Conservation (phyloP, 768 basidiomycete genomes). For the Cantharellus cinnabarinus region DNA sequence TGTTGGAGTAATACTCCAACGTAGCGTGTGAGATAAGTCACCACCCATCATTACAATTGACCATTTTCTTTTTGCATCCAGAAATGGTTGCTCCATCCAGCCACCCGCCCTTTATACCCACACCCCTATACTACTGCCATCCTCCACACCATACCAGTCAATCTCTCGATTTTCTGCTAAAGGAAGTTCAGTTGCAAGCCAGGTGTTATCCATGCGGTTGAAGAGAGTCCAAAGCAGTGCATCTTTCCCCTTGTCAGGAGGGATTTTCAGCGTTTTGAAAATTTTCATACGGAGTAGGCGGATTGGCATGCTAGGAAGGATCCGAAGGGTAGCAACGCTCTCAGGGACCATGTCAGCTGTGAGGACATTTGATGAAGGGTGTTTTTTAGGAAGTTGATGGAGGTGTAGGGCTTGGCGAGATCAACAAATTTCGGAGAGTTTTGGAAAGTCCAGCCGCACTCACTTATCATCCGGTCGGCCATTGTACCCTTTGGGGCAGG, state of each 20-base stretch:
- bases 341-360: too few relatives aligned
- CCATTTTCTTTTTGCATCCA: too few relatives aligned
- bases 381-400: background rate
- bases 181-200: background rate
- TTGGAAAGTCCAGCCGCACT: background rate
- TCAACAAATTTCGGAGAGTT: background rate
- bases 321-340: constrained; percentile 19
- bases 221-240: background rate
- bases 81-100: background rate
- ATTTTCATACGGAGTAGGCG: constrained; percentile 43
- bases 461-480: background rate
- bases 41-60: too few relatives aligned
- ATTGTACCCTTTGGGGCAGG: background rate
- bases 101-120: background rate
- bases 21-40: too few relatives aligned
- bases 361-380: too few relatives aligned
- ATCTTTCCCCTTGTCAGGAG: constrained; percentile 13
- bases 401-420: background rate
- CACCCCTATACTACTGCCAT: background rate
- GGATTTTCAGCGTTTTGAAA: constrained; percentile 23
- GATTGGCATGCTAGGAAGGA: constrained; percentile 50
- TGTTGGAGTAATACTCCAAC: too few relatives aligned
- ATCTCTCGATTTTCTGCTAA: background rate
- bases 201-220: background rate
- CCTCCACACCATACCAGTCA: background rate